These are phyloP conservation scores for Huntiella abstrusa DNA, from an alignment of 2,329 filamentous ascomycete species.

Conservation along the genomic window DNA sequence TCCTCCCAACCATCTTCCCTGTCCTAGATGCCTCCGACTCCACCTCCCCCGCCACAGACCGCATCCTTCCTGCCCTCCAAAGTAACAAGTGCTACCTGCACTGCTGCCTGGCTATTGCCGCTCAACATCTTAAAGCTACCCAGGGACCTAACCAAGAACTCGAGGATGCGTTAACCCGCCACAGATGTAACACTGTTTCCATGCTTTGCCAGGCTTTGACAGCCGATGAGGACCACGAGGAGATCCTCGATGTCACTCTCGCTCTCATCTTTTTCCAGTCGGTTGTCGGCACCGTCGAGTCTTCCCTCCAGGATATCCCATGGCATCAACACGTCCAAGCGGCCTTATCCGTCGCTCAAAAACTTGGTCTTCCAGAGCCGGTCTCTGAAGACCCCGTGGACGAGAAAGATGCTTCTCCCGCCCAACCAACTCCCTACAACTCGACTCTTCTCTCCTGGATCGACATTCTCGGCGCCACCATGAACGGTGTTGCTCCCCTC, in stretches of 20 bases:
- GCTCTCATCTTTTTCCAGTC: slow-evolving; percentile 95
- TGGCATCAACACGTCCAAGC: slow-evolving; percentile 97
- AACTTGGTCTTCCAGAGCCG: slow-evolving; percentile 51
- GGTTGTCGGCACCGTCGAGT: slow-evolving; percentile 70
- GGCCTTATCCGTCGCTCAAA: slow-evolving; percentile 65
- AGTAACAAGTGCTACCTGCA: slow-evolving; percentile 87
- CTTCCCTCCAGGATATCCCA: slow-evolving; percentile 73
- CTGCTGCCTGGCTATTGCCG: slow-evolving; percentile 85
- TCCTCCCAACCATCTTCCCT: slow-evolving; percentile 78
- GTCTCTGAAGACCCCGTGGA: background rate
- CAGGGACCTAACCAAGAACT: slow-evolving; percentile 44
- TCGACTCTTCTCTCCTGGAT: slow-evolving; percentile 93
- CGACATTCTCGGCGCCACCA: slow-evolving; percentile 86
- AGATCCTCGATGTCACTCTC: slow-evolving; percentile 81
- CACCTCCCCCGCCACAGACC: slow-evolving; percentile 59
- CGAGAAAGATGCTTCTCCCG: background rate
- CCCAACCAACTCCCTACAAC: slow-evolving; percentile 60
- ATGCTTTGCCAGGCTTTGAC: slow-evolving; percentile 68
- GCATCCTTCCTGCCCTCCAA: slow-evolving; percentile 74
- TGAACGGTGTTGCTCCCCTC: slow-evolving; percentile 66
- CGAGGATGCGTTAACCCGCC: slow-evolving; percentile 78
- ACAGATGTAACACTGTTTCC: slow-evolving; percentile 74
- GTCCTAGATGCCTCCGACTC: slow-evolving; percentile 80
- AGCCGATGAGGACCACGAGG: slow-evolving; percentile 61
- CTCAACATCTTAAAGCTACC: slow-evolving; percentile 76